phyloP scores from a whole-genome alignment of 768 basidiomycete genomes.

The Zangia roseola region DNA sequence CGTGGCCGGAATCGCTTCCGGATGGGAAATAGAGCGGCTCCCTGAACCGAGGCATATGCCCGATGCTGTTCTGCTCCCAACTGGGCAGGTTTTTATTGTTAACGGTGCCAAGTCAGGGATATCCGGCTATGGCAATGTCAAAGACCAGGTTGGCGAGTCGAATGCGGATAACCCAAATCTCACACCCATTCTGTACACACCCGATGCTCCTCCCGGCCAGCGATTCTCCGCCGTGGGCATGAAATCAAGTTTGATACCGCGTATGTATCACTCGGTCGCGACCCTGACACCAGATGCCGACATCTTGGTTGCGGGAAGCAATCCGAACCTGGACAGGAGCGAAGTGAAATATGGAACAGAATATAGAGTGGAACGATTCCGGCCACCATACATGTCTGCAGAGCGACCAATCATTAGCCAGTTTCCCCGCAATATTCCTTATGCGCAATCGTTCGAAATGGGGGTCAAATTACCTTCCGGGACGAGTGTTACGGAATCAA shows the following conservation, averaged over 20 bases:
- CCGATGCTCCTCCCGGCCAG: slow-evolving; percentile 47
- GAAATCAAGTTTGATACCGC: slow-evolving; percentile 63
- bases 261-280: slow-evolving; percentile 83
- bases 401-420: slow-evolving; percentile 52
- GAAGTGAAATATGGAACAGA: slow-evolving; percentile 76
- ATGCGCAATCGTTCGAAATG: slow-evolving; percentile 48
- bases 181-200: slow-evolving; percentile 70
- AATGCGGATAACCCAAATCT: slow-evolving; percentile 76
- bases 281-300: slow-evolving; percentile 70
- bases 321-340: slow-evolving; percentile 79
- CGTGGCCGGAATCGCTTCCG: slow-evolving; percentile 57
- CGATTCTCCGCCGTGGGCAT: slow-evolving; percentile 62
- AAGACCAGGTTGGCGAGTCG: slow-evolving; percentile 64
- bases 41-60: slow-evolving; percentile 74
- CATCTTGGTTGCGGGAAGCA: slow-evolving; percentile 80
- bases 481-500: slow-evolving; percentile 32
- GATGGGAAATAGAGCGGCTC: slow-evolving; percentile 78
- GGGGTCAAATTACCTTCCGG: slow-evolving; percentile 41
- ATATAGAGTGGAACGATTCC: slow-evolving; percentile 85
- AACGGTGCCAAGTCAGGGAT: slow-evolving; percentile 76
- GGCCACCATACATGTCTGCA: slow-evolving; percentile 74
- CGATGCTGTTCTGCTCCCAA: slow-evolving; percentile 79
- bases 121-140: slow-evolving; percentile 76
- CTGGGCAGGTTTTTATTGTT: slow-evolving; percentile 68
- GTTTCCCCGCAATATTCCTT: slow-evolving; percentile 38